Evolutionary conservation across 164 flowering plant species (phyloP), one percentile per base, ranked within the genome.

Genomic region (Piper betle): DNA sequence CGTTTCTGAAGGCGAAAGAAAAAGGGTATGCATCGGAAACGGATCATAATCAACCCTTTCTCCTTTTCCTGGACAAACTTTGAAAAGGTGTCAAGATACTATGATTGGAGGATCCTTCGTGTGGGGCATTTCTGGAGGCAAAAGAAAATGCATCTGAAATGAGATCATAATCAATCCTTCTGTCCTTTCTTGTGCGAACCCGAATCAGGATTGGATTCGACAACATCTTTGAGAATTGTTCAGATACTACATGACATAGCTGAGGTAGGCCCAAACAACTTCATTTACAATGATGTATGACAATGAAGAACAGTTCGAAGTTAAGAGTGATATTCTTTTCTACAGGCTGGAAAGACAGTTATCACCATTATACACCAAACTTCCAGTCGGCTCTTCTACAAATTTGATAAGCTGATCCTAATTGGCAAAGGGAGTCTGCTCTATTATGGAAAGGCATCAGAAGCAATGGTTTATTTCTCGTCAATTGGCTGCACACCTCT

Each of bases 41-140:
- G n/a, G n/a, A n/a, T n/a, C n/a, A n/a, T n/a, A n/a, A n/a, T n/a
- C n/a, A n/a, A n/a, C n/a, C n/a, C n/a, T n/a, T n/a, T n/a, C n/a
- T n/a, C n/a, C n/a, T n/a, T n/a, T n/a, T n/a, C n/a, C n/a, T n/a
- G n/a, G n/a, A n/a, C n/a, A n/a, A n/a, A n/a, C n/a, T n/a, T n/a
- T n/a, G n/a, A n/a, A n/a, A n/a, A 59, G 62, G 62, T 39, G 62
- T 43, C 62, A 59, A 59, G 52, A 59, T 59, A 59, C 62, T 2
- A 39, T 59, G 2, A 59, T 59, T 15, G 62, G 62, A 59, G 50
- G 50, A 43, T 48, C 62, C 15, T 59, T 59, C 16, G 33, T 42
- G 20, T 39, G 62, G 18, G 62, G 50, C 5, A 39, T 59, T 39
- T 59, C 62, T 2, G 62, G 62, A 9, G 62, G 62, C 2, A 50